Evolutionary conservation across 1,284 basidiomycete genomes (phyloP), one percentile per base, ranked within the genome.

Genomic region (Trichosporon ovoides): DNA sequence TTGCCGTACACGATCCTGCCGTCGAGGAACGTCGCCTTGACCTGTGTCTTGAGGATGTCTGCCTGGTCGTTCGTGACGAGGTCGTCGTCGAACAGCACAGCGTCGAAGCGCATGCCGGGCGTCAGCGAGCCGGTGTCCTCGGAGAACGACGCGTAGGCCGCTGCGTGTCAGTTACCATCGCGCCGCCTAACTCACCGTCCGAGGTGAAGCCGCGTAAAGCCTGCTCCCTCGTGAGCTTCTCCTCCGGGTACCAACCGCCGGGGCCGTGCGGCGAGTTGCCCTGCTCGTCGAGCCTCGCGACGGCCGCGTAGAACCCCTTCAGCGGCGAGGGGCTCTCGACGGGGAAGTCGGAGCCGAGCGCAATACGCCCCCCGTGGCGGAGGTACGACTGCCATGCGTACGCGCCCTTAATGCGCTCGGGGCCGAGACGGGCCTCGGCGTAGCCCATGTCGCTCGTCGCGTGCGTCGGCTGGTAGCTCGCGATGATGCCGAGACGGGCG

Each of bases 401-500:
- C 0, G 92, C 91, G 13, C 88, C 87, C 71, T 83, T 84, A 57
- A 93, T 87, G 19, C 93, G 82, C 53, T 87, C 83, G 0, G 85
- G 78, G 0, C 92, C 92, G 61, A 94, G 75, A 57, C 91, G 83
- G 19, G 74, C 80, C 72, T 93, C 89, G 0, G 89, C 91, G 66
- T 94, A 96, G 77, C 84, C 83, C 92, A 96, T 95, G 71, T 96
- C 76, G 51, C 72, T 75, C 1, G 79, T 80, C 18, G 76, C 91
- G 72, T 97, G 92, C 1, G 91, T 95, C 0, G 94, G 93, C 69
- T 97, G 94, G 22, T 94, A 89, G 64, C 91, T 94, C 1, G 88
- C 83, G 66, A 96, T 89, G 16, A 96, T 89, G 67, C 89, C 89
- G 11, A 95, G 80, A 46, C 77, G 78, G 18, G 86, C 88, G 20